Conservation (phyloP, 176 grass and related monocot genomes). For the Raddia distichophylla region DNA sequence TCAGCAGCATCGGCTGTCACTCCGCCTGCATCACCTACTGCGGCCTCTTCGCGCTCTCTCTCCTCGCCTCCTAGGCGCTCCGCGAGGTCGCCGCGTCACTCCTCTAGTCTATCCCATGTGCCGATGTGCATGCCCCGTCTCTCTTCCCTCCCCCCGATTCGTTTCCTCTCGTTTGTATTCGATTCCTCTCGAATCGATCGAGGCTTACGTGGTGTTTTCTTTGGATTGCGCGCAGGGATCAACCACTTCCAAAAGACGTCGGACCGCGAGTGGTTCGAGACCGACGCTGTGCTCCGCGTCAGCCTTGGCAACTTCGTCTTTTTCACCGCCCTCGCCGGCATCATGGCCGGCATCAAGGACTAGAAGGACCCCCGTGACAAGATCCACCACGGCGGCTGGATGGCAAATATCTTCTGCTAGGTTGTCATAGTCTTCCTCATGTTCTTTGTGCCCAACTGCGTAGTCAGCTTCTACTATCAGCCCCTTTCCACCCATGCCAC, state of each 20-base stretch:
- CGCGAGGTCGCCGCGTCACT: slow-evolving; percentile 97
- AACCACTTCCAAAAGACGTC: slow-evolving; percentile 97
- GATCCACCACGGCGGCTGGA: slow-evolving; percentile 95
- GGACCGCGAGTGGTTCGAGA: slow-evolving; percentile 99
- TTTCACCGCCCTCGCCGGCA: slow-evolving; percentile 86
- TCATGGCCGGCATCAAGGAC: slow-evolving; percentile 98
- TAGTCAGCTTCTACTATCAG: slow-evolving; percentile 92
- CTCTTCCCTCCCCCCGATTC: not conserved
- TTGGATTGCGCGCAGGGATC: slow-evolving; percentile 60
- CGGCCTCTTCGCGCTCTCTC: slow-evolving; percentile 95
- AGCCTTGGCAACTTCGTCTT: slow-evolving; percentile 97
- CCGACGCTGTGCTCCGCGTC: slow-evolving; percentile 93
- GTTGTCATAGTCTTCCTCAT: slow-evolving; percentile 77
- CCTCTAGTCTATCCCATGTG: slow-evolving; percentile 72
- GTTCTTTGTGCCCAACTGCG: slow-evolving; percentile 95
- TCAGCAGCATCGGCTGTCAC: slow-evolving; percentile 92
- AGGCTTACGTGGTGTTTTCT: not conserved
- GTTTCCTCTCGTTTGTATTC: not conserved
- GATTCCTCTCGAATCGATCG: not conserved
- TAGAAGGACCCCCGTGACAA: slow-evolving; percentile 98
- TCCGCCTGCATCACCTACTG: slow-evolving; percentile 98
- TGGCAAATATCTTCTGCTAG: slow-evolving; percentile 98
- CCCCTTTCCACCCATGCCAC: not conserved
- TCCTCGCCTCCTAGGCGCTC: slow-evolving; percentile 88
- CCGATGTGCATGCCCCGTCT: slow-evolving; percentile 42